Percentiles rank a stretch among this genome's conserved stretches.
These are phyloP conservation scores for Pichia sp. DNA, from an alignment of 1,139 yeast genomes.

Conservation along the genomic window DNA sequence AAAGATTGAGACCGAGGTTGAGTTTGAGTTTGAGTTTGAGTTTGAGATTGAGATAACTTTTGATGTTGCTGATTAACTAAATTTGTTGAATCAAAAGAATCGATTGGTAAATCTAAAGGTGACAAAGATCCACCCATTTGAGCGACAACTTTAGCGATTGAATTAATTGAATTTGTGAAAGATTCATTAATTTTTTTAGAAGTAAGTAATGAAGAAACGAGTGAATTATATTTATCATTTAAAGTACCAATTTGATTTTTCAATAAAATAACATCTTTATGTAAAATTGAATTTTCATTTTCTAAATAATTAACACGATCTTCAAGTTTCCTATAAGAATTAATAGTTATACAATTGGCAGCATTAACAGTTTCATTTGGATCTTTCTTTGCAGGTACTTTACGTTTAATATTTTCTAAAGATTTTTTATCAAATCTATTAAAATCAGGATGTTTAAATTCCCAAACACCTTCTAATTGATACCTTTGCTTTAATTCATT, in stretches of 20 bases:
- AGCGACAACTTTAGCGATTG: constrained; percentile 41
- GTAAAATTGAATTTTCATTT: constrained; percentile 19
- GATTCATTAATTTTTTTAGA: constrained; percentile 52
- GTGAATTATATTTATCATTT: constrained; percentile 47
- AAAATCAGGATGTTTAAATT: constrained; percentile 87
- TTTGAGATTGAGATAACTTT: not conserved
- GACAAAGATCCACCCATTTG: constrained; percentile 66
- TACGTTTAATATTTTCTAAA: constrained; percentile 71
- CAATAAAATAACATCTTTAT: constrained; percentile 14
- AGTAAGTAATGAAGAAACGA: constrained; percentile 53
- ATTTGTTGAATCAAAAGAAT: constrained; percentile 5
- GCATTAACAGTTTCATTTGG: constrained; percentile 10
- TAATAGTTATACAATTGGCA: constrained; percentile 18
- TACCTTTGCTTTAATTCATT: constrained; percentile 26
- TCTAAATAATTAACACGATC: constrained; percentile 22
- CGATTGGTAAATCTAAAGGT: constrained; percentile 38
- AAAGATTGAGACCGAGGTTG: not conserved
- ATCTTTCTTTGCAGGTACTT: constrained; percentile 50
- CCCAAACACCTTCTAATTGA: constrained; percentile 87
- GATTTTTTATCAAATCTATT: constrained; percentile 61
- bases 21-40: not conserved
- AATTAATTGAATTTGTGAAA: constrained; percentile 43
- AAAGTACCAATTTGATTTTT: constrained; percentile 13
- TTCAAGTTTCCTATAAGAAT: constrained; percentile 22
- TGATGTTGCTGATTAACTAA: not conserved